Evolutionary conservation across 2,329 filamentous ascomycete species (phyloP), one percentile per base, ranked within the genome.

Genomic region (Exophiala spinifera): DNA sequence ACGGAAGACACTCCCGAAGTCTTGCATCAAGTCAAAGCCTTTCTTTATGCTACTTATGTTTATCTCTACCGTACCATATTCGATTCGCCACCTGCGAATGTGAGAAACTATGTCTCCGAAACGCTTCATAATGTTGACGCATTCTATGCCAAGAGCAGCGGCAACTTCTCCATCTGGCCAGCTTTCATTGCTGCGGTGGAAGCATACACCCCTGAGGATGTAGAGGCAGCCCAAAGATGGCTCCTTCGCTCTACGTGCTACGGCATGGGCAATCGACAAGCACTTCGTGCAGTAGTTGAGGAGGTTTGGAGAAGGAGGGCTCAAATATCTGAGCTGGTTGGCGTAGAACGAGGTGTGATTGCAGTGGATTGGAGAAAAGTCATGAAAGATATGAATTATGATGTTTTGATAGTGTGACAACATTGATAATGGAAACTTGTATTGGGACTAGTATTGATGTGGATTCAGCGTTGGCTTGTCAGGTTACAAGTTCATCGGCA

Each of bases 151-250:
- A 17, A 20, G 11, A 47, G 48, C 37, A 33, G 47, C n/a, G 61
- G 61, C 33, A 63, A 61, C 25, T 48, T 61, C 20, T 63, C 61
- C 15, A 37, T 63, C 6, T 63, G 61, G 61, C 61, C 61, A 17
- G 57, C 61, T 3, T 63, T 63, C 42, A 63, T 63, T 42, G 61
- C 61, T 8, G 56, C 61, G 2, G 59, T 60, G 13, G 61, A 63
- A 50, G 61, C 57, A 33, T 61, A 53, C 39, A 61, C 59, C n/a
- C 36, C 23, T 7, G 39, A 49, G 21, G 49, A 55, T 42, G 48
- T 60, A n/a, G 17, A 34, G 10, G 11, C 44, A 15, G 55, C 49
- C 4, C 19, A 36, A 23, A 20, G 15, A 10, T 57, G 55, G 55
- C 23, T 57, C 10, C 31, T 50, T 7, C 14, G 17, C 10, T 21